phyloP scores from a whole-genome alignment of 176 grass and related monocot genomes.

The Pontederia paniculata region DNA sequence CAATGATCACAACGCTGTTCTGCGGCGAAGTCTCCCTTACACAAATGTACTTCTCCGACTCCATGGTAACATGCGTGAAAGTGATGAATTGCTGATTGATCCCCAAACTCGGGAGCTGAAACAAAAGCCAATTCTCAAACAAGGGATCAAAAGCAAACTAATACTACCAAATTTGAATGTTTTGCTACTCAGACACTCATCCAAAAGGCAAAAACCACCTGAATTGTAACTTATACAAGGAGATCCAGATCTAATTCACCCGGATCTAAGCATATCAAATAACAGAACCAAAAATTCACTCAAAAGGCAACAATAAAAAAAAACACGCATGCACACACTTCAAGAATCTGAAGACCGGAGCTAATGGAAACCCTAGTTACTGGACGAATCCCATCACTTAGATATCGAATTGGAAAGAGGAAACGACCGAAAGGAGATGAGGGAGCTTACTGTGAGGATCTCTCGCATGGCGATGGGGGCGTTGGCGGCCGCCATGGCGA shows the following conservation, averaged over 20 bases:
- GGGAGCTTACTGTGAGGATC: not conserved
- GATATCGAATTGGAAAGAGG: not conserved
- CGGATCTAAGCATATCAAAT: no score
- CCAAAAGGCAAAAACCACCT: no score
- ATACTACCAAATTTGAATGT: not conserved
- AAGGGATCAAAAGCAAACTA: not conserved
- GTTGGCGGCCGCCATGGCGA: conserved; percentile 3
- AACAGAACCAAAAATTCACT: no score
- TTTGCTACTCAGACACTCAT: no score
- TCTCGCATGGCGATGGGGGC: not conserved
- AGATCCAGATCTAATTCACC: no score
- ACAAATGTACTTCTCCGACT: conserved; percentile 93
- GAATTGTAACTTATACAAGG: no score
- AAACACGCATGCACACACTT: no score
- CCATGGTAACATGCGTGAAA: conserved; percentile 94
- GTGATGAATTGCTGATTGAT: conserved; percentile 90
- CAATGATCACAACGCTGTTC: conserved; percentile 89
- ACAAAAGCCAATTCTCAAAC: not conserved
- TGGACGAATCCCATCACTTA: not conserved
- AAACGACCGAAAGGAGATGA: not conserved
- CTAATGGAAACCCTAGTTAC: not conserved
- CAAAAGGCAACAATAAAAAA: no score
- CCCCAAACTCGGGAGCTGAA: conserved; percentile 76
- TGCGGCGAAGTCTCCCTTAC: conserved; percentile 91
- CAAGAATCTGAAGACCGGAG: no score